Evolutionary conservation across 1,139 yeast genomes (phyloP), one percentile per base, ranked within the genome.

Genomic region (Pichia sp.): DNA sequence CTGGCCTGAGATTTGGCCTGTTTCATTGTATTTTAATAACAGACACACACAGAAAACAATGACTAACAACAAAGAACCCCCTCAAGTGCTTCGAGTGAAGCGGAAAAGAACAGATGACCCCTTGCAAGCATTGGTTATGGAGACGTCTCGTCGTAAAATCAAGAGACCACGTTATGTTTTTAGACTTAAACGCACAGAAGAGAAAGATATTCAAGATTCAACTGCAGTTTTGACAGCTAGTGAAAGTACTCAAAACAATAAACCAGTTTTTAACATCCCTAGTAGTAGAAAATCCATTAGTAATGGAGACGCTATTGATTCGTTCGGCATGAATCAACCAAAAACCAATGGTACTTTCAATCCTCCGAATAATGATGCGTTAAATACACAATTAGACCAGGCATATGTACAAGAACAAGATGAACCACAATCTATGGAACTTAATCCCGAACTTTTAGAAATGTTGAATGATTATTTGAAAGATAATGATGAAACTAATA

Each of bases 41-140:
- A n/a, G n/a, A n/a, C n/a, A n/a, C n/a, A n/a, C n/a, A n/a, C n/a
- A n/a, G n/a, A n/a, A n/a, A n/a, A n/a, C n/a, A n/a, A n/a, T n/a
- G n/a, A 27, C 4, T 27, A 27, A 5, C n/a, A 28, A 28, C 14
- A 35, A 38, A 35, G 46, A 45, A 30, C 55, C 61, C 24, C 89
- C 88, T 2, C 70, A 70, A 43, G 69, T 83, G 16, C 77, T 88
- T 38, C 71, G 96, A 46, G 82, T 89, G 60, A 89, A 89, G 63
- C 72, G 97, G 49, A 81, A 83, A 57, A 71, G 95, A 47, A 80
- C 78, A 42, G 93, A 86, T 55, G 95, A 85, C 50, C 95, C 96
- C 1, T 69, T 89, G 20, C 87, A 84, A 52, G 95, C 96, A 1
- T 69, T 89, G 50, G 47, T 59, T 9, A 40, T 57, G 33, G 60